phyloP scores from a whole-genome alignment of 495 filamentous ascomycete species.

The Aspergillus sclerotioniger region DNA sequence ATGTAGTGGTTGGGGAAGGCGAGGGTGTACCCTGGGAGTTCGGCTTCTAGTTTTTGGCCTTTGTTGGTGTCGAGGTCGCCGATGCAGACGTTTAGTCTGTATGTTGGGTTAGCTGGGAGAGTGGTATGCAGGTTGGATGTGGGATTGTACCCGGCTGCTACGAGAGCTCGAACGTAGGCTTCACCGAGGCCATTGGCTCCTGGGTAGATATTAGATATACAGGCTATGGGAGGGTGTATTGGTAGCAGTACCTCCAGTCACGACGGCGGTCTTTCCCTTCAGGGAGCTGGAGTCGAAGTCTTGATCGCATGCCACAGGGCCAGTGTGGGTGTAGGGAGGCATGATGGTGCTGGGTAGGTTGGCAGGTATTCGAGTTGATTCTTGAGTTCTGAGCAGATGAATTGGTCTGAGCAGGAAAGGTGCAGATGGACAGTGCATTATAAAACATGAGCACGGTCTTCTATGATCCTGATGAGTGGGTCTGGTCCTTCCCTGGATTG shows the following conservation, averaged over 20 bases:
- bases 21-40: slow-evolving; percentile 17
- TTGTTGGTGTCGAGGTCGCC: slow-evolving; percentile 13
- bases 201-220: slow-evolving; percentile 1
- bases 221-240: background rate
- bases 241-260: background rate
- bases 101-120: slow-evolving; percentile 2
- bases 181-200: slow-evolving; percentile 25
- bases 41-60: slow-evolving; percentile 16
- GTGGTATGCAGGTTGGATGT: too few relatives aligned
- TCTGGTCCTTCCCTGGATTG: too few relatives aligned
- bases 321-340: background rate
- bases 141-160: slow-evolving; percentile 21
- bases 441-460: too few relatives aligned
- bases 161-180: slow-evolving; percentile 23
- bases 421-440: too few relatives aligned
- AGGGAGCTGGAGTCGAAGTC: background rate
- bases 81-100: slow-evolving; percentile 17
- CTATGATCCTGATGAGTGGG: too few relatives aligned
- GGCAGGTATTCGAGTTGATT: too few relatives aligned
- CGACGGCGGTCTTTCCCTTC: background rate
- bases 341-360: background rate
- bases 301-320: background rate
- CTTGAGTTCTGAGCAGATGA: too few relatives aligned
- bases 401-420: too few relatives aligned
- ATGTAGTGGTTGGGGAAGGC: too few relatives aligned